Evolutionary conservation across 305 asterid genomes (phyloP), one percentile per base, ranked within the genome.

Genomic region (Ruellia speciosa): DNA sequence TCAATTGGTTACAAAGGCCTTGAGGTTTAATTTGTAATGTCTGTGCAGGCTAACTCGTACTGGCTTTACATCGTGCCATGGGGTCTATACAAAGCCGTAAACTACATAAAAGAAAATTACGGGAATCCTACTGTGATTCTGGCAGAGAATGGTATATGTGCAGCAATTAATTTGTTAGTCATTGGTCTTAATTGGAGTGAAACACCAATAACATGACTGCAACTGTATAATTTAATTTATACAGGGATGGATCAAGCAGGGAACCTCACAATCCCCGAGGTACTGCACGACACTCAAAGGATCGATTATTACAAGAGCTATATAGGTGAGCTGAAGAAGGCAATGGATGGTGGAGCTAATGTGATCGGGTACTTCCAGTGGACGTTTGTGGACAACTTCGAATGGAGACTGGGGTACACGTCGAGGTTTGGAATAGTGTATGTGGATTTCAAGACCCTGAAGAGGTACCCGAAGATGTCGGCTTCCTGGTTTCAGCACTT

Each of bases 11-110:
- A 24, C 31, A 24, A 24, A 24, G 2, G 31, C 31, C 31, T 24
- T 24, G 31, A 24, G 31, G 31, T 2, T 24, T 24, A 4, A 24
- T 24, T 24, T 24, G 31, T 24, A 24, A 15, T 40, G 52, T 18
- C 53, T 49, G 41, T 72, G 58, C 69, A 84, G 98, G 95, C 94
- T 18, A 72, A 79, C 53, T 92, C 99, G 0, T 60, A 82, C 3
- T 92, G 96, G 96, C 90, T 92, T 3, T 92, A 92, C 77, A 79
- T 80, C 8, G 96, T 92, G 41, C 99, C 99, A n/a, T 88, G 96
- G 95, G 98, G 99, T 33, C 66, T 92, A 9, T 74, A 81, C 86
- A 88, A 88, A 65, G 92, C 98, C 16, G 75, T 92, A 18, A 83
- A 67, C 67, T 92, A 92, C 59, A 77, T 92, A 63, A 92, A 92